Evolutionary conservation across 106 monocot species (phyloP).

Genomic region (Dioscorea dumetorum): DNA sequence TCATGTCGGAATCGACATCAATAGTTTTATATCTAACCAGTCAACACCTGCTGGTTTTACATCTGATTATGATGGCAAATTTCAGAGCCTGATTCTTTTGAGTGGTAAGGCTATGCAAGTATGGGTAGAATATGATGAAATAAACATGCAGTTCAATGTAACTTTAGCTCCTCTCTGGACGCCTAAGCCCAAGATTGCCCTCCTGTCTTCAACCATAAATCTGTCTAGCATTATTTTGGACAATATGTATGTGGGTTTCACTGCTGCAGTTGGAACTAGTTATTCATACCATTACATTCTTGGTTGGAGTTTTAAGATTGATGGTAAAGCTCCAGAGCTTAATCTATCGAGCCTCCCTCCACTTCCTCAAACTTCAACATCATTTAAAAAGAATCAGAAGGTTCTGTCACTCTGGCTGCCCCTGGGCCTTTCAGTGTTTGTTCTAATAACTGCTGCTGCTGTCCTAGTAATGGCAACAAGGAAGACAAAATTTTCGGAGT

Average conservation of each 20-base stretch:
- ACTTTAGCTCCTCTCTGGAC: conserved; percentile 10
- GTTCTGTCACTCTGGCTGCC: not conserved
- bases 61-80: not conserved
- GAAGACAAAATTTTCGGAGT: conserved; percentile 5
- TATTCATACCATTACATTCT: conserved; percentile 18
- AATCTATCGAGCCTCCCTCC: conserved; percentile 1
- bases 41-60: not conserved
- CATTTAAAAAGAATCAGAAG: not conserved
- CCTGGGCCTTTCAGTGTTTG: not conserved
- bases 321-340: conserved; percentile 9
- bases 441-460: not conserved
- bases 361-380: not conserved
- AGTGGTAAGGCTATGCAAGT: conserved; percentile 26
- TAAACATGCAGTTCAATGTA: conserved; percentile 11
- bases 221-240: conserved; percentile 16
- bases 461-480: not conserved
- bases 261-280: conserved; percentile 3
- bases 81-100: conserved; percentile 6
- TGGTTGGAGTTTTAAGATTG: conserved; percentile 23
- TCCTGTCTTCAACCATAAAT: conserved; percentile 12
- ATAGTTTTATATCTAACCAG: not conserved
- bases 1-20: conserved; percentile 7
- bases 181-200: conserved; percentile 14
- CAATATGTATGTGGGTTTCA: conserved; percentile 24
- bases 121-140: conserved; percentile 22